These are phyloP conservation scores for Oemleria cerasiformis DNA, from an alignment of 306 rosid species.

Conservation along the genomic window DNA sequence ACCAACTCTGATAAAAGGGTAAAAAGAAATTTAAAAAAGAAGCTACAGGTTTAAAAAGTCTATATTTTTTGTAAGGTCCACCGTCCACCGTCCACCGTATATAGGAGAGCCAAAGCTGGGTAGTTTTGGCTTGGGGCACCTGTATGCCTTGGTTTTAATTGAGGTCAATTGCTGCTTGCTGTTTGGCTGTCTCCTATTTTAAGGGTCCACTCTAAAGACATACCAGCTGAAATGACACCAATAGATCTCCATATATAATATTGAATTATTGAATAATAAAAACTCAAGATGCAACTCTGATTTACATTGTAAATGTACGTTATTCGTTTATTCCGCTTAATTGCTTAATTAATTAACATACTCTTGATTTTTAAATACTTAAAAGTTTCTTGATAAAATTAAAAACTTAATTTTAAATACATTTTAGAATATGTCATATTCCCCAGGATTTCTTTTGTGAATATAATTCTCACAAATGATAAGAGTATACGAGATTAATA, in stretches of 20 bases:
- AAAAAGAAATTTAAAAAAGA: neutral
- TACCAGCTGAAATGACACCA: neutral
- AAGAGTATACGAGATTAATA: too few species aligned
- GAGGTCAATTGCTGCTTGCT: neutral
- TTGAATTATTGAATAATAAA: neutral
- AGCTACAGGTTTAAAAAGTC: conserved; percentile 26
- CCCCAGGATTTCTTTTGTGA: too few species aligned
- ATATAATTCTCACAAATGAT: too few species aligned
- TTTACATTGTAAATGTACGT: too few species aligned
- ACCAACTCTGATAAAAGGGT: conserved; percentile 20
- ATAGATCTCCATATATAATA: neutral
- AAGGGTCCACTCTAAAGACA: neutral
- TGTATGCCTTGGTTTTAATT: neutral
- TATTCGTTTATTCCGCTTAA: too few species aligned
- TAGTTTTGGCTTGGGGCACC: conserved; percentile 15
- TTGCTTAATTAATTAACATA: too few species aligned
- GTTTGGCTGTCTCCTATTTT: neutral
- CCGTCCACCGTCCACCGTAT: neutral
- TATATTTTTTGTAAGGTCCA: conserved; percentile 4
- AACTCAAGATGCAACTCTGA: neutral
- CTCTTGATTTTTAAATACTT: too few species aligned
- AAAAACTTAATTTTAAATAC: too few species aligned
- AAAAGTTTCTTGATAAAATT: too few species aligned
- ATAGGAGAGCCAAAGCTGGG: neutral
- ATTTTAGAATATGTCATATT: too few species aligned